A percentile compares a stretch with the other conserved stretches of the same genome.
phyloP scores from a whole-genome alignment of 139 green algal genomes.

The Chlamydomonas urium region DNA sequence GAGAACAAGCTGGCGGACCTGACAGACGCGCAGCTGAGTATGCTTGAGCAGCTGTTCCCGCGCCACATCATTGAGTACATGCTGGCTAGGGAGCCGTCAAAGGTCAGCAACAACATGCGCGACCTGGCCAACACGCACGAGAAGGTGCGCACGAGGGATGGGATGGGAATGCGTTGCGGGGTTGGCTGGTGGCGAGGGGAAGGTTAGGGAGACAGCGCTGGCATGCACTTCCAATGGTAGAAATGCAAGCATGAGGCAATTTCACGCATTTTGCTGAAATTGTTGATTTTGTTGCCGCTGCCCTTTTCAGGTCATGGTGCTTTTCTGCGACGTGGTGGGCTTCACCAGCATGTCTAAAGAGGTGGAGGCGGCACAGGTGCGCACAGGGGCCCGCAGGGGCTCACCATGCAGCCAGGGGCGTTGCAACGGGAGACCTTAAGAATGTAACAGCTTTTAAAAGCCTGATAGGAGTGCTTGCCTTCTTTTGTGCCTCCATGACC shows the following conservation, averaged over 20 bases:
- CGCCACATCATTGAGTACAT: slow-evolving; percentile 56
- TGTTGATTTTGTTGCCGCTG: neutral
- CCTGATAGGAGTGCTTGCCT: too few relatives aligned
- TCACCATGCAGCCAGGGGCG: too few relatives aligned
- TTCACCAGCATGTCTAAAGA: slow-evolving; percentile 50
- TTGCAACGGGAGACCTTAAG: too few relatives aligned
- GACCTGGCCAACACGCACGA: slow-evolving; percentile 46
- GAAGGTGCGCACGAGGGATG: slow-evolving; percentile 24
- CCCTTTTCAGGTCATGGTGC: slow-evolving; percentile 30
- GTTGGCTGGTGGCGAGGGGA: too few relatives aligned
- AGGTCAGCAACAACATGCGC: slow-evolving; percentile 27
- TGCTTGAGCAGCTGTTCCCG: slow-evolving; percentile 48
- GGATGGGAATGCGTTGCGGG: too few relatives aligned
- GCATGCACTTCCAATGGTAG: too few relatives aligned
- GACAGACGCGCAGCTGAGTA: slow-evolving; percentile 46
- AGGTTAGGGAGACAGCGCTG: too few relatives aligned
- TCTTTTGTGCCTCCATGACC: too few relatives aligned
- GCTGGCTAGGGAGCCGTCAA: slow-evolving; percentile 23
- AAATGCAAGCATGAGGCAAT: too few relatives aligned
- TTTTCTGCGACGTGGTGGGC: slow-evolving; percentile 39
- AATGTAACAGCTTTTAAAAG: too few relatives aligned
- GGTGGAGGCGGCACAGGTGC: slow-evolving; percentile 17
- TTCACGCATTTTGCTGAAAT: too few relatives aligned
- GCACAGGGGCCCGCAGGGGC: too few relatives aligned
- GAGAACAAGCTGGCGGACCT: slow-evolving; percentile 47